Evolutionary conservation across 768 basidiomycete genomes (phyloP).

Genomic region (Infundibulicybe gibba): DNA sequence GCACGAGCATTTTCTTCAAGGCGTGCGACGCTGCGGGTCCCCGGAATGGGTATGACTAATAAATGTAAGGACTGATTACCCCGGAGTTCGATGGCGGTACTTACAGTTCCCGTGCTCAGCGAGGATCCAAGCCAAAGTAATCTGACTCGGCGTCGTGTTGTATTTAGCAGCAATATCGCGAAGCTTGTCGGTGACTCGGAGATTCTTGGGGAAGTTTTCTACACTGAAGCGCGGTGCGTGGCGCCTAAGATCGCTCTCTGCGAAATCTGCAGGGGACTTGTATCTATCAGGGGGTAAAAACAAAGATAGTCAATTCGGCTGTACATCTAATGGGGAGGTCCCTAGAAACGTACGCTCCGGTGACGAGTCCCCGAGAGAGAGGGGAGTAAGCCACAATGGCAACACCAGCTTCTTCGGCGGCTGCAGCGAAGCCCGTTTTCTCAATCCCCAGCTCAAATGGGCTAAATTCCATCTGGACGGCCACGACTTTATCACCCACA

Average conservation of each 20-base stretch:
- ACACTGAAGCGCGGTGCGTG: slow-evolving; percentile 30
- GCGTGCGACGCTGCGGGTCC: slow-evolving; percentile 11
- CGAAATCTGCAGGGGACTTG: slow-evolving; percentile 37
- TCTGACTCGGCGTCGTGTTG: slow-evolving; percentile 35
- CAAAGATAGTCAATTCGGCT: background rate
- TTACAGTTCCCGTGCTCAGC: slow-evolving; percentile 19
- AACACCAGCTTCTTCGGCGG: slow-evolving; percentile 39
- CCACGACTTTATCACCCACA: slow-evolving; percentile 25
- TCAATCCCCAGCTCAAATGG: slow-evolving; percentile 43
- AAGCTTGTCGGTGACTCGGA: slow-evolving; percentile 31
- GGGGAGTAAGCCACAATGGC: slow-evolving; percentile 47
- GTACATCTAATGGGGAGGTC: background rate
- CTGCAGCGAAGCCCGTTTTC: slow-evolving; percentile 32
- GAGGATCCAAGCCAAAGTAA: slow-evolving; percentile 44
- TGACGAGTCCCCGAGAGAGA: slow-evolving; percentile 44
- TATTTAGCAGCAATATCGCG: slow-evolving; percentile 28
- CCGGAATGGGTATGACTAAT: slow-evolving; percentile 23
- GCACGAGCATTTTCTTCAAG: slow-evolving; percentile 18
- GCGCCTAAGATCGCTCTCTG: slow-evolving; percentile 30
- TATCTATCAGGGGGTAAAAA: slow-evolving; percentile 5
- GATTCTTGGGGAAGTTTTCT: slow-evolving; percentile 40
- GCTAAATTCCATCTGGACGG: slow-evolving; percentile 41
- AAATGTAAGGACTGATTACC: background rate
- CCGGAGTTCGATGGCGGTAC: background rate
- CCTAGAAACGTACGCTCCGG: slow-evolving; percentile 36